Conservation (phyloP, 1,284 basidiomycete species). For the Puccinia polysora region DNA sequence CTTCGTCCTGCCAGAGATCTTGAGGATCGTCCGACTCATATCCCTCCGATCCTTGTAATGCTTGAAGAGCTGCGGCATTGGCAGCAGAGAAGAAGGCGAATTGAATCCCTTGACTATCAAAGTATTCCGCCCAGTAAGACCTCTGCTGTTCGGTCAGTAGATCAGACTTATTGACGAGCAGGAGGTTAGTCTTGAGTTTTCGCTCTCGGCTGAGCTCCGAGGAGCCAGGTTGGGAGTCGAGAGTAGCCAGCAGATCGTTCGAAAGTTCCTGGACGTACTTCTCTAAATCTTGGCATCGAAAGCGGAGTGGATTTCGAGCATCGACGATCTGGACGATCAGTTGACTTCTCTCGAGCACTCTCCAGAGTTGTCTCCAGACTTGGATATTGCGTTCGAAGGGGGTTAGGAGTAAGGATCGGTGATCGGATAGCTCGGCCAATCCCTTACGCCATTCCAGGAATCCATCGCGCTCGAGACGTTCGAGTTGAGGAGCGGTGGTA, state of each 20-base stretch:
- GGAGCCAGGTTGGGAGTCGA: not conserved
- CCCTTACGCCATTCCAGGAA: slow-evolving; percentile 87
- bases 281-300: slow-evolving; percentile 88
- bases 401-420: slow-evolving; percentile 71
- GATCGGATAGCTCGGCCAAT: slow-evolving; percentile 76
- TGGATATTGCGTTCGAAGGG: slow-evolving; percentile 94
- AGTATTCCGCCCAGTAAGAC: slow-evolving; percentile 84
- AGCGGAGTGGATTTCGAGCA: slow-evolving; percentile 82
- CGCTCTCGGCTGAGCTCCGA: slow-evolving; percentile 54
- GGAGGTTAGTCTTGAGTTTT: slow-evolving; percentile 62
- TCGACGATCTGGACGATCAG: slow-evolving; percentile 93
- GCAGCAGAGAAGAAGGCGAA: slow-evolving; percentile 97
- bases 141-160: slow-evolving; percentile 79
- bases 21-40: slow-evolving; percentile 52
- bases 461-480: slow-evolving; percentile 76
- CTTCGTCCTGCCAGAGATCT: slow-evolving; percentile 46
- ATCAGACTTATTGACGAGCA: slow-evolving; percentile 96
- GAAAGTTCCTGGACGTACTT: slow-evolving; percentile 64
- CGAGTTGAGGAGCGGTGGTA: slow-evolving; percentile 71
- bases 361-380: slow-evolving; percentile 94
- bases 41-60: slow-evolving; percentile 55
- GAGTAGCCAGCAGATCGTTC: slow-evolving; percentile 31
- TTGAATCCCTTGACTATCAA: slow-evolving; percentile 71
- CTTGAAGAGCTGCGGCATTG: slow-evolving; percentile 73
- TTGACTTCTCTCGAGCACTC: slow-evolving; percentile 87